A percentile compares a stretch with the other conserved stretches of the same genome.
These are phyloP conservation scores for Psilocybe subaeruginosa DNA, from an alignment of 768 basidiomycete genomes.

Conservation along the genomic window DNA sequence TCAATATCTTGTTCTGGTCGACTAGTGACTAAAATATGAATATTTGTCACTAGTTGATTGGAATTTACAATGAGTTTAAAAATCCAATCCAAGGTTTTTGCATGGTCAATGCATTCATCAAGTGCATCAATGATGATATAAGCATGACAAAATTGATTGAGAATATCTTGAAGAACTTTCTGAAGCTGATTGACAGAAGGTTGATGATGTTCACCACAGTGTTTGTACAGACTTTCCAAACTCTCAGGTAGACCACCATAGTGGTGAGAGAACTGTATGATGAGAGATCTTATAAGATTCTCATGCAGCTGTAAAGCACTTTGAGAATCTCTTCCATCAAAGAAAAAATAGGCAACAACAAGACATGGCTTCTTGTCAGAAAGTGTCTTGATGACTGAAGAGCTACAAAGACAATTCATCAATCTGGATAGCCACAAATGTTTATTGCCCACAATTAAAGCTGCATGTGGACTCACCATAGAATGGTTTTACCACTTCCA, in stretches of 20 bases:
- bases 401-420: neutral
- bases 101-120: too few relatives aligned
- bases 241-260: neutral
- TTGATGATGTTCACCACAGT: neutral
- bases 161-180: too few relatives aligned
- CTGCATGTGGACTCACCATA: neutral
- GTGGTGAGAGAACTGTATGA: neutral
- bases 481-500: neutral
- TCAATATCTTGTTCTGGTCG: too few relatives aligned
- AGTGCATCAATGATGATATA: too few relatives aligned
- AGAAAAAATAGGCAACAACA: neutral
- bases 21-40: too few relatives aligned
- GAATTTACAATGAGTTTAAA: too few relatives aligned
- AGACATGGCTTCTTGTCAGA: neutral
- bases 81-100: too few relatives aligned
- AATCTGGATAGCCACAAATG: neutral
- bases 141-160: too few relatives aligned
- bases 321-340: neutral
- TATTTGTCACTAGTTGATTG: too few relatives aligned
- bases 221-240: neutral
- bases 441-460: neutral
- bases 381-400: neutral
- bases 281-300: neutral
- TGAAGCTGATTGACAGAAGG: neutral
- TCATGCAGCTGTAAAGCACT: neutral